Evolutionary conservation across 495 filamentous ascomycete species (phyloP).

Genomic region (Tuber brumale): DNA sequence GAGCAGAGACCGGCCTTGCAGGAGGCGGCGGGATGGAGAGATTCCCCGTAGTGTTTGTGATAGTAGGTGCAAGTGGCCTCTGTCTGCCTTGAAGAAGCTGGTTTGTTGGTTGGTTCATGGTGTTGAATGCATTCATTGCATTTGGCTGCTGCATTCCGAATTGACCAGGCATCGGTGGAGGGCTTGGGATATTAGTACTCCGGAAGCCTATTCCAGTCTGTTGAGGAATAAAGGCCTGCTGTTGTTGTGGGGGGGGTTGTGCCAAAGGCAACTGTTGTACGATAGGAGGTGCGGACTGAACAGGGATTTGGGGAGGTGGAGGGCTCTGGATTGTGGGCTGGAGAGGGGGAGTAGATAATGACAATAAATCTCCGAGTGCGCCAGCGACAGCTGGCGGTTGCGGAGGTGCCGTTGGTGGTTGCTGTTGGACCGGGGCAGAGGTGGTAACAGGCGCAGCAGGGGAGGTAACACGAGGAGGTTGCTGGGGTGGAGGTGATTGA

Average conservation of each 20-base stretch:
- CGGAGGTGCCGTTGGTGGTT: constrained; percentile 39
- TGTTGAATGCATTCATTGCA: constrained; percentile 21
- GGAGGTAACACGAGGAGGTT: constrained; percentile 43
- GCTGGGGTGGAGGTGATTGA: constrained; percentile 41
- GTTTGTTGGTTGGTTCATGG: constrained; percentile 24
- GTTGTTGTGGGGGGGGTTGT: constrained; percentile 48
- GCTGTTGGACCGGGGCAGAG: constrained; percentile 35
- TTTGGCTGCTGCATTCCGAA: constrained; percentile 41
- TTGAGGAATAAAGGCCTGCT: constrained; percentile 48
- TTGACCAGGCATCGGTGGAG: constrained; percentile 51
- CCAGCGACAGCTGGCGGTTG: constrained; percentile 57
- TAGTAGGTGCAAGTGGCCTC: constrained; percentile 56
- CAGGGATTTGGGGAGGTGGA: constrained; percentile 44
- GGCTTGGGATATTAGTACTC: constrained; percentile 48
- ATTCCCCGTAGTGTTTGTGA: constrained; percentile 55
- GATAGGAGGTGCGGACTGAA: constrained; percentile 44
- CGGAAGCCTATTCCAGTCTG: constrained; percentile 43
- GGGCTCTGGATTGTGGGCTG: constrained; percentile 63
- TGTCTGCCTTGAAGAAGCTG: constrained; percentile 31
- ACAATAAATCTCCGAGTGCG: constrained; percentile 66
- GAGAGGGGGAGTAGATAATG: constrained; percentile 65
- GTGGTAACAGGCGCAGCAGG: constrained; percentile 45
- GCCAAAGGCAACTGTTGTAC: constrained; percentile 43
- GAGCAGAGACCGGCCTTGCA: constrained; percentile 76
- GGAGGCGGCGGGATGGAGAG: constrained; percentile 76